phyloP scores from a whole-genome alignment of 1,284 basidiomycete species.

The Mixia osmundae region DNA sequence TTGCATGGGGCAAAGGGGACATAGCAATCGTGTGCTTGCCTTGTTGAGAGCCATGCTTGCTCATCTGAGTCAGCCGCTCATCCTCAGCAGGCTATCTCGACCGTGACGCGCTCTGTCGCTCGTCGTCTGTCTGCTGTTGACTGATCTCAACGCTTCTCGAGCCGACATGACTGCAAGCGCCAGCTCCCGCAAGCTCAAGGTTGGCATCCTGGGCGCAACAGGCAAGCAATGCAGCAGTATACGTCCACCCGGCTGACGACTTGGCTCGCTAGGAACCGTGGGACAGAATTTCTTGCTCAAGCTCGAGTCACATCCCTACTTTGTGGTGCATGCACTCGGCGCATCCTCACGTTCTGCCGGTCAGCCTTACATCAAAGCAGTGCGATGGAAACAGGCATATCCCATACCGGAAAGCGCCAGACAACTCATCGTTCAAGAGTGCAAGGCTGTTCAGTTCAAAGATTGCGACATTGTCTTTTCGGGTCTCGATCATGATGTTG shows the following conservation, averaged over 20 bases:
- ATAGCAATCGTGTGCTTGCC: too few relatives aligned
- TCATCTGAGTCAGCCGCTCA: too few relatives aligned
- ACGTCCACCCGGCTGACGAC: neutral
- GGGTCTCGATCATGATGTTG: conserved; percentile 79
- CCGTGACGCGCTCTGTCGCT: too few relatives aligned
- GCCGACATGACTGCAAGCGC: too few relatives aligned
- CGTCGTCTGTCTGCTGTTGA: too few relatives aligned
- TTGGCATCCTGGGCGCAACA: conserved; percentile 86
- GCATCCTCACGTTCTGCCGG: conserved; percentile 75
- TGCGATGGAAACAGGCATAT: conserved; percentile 72
- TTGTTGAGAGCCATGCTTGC: too few relatives aligned
- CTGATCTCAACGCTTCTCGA: too few relatives aligned
- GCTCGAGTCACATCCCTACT: conserved; percentile 73
- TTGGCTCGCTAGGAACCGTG: conserved; percentile 34
- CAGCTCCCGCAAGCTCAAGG: conserved; percentile 43
- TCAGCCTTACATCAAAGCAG: conserved; percentile 51
- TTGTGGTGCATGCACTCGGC: conserved; percentile 63
- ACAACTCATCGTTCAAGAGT: conserved; percentile 52
- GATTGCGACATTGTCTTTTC: conserved; percentile 83
- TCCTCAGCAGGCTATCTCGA: too few relatives aligned
- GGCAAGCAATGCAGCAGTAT: too few relatives aligned
- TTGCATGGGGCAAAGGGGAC: too few relatives aligned
- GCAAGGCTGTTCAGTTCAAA: conserved; percentile 48
- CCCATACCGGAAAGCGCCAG: conserved; percentile 46
- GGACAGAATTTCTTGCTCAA: conserved; percentile 86